Evolutionary conservation across 1,284 basidiomycete genomes (phyloP), one percentile per base, ranked within the genome.

Genomic region (Ustilago loliicola): DNA sequence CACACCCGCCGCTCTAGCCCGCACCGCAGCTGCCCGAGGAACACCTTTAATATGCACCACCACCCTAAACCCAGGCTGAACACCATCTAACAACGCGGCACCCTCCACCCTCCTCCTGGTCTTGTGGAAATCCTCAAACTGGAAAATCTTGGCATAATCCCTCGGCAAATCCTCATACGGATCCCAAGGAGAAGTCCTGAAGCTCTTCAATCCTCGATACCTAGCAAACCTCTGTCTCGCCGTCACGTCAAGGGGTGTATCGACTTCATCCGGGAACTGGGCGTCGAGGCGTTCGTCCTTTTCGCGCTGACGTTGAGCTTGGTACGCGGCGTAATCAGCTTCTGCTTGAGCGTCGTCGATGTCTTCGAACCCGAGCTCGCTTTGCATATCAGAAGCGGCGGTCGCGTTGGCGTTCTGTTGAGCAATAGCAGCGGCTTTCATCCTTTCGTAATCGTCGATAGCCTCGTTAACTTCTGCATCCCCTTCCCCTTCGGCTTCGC

Each of bases 101-200:
- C 69, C 90, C 29, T 87, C 86, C 40, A 98, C 92, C 38, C 90
- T 89, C 51, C 93, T 90, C 79, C 94, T 92, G 2, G 95, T 98
- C 27, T 92, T 90, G 83, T 91, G 92, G 88, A 93, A 98, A 83
- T 96, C 94, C 87, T 98, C 95, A 83, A 99, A 98, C 87, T 96
- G 94, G 88, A 98, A 99, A 79, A 98, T 96, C 50, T 93, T 90
- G 0, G 93, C 95, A 84, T 99, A 99, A 84, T 99, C 96, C 61
- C 92, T 87, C 5, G 96, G 97, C 21, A 99, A 89, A 81, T 97
- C 96, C 87, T 99, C 96, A 82, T 94, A 98, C 8, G 96, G 92
- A 86, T 99, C 96, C 96, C 96, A 99, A 23, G 93, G 93, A 81
- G 93, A 95, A 1, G 97, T 98, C 42, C 96, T 90, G 89, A 99